Base-by-base conservation (phyloP, 306 rosid species). In the Hippophae rhamnoides region DNA sequence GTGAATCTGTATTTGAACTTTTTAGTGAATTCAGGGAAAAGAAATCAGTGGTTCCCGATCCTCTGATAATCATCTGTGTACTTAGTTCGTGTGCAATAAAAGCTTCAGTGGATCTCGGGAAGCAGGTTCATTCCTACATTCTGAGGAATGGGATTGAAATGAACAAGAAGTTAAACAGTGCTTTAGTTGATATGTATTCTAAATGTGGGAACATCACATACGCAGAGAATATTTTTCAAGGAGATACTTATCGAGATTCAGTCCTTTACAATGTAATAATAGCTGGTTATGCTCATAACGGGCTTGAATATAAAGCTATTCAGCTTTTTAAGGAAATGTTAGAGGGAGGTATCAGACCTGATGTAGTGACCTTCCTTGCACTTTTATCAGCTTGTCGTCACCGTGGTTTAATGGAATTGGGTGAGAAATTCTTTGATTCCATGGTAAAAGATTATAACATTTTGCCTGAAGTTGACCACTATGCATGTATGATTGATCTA, bases 401-500 rank as follows among this genome's bases (percentile, higher is more conserved):
- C 45, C 7, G 79, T 38, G 85, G 89, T 64, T 62, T 77, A 64
- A 78, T 80, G 50, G 84, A 78, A 68, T 58, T 61, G 52, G 96
- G 94, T 27, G 96, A 88, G 68, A 55, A 67, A 6, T 25, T 80
- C 45, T 88, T 88, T 43, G n/a, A 57, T 55, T 85, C 84, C 11
- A 88, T 88, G 90, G 56, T 68, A 74, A 64, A 47, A 61, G 79
- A 80, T 53, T 74, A 82, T 67, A 73, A 75, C 27, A 50, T 82
- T 31, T 46, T 70, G 43, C 90, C 90, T 1, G 88, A 85, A 64
- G 60, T 61, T 53, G 74, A 88, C 61, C 90, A 88, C 72, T 85
- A 81, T 65, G 88, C 94, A 41, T 88, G 96, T 69, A 80, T 88
- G 87, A 78, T 88, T 63, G 96, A 88, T 73, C 71, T 88, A 78